A percentile compares a stretch with the other conserved stretches of the same genome.
phyloP scores from a whole-genome alignment of 2,329 filamentous ascomycete genomes.

The Alternaria novae-zelandiae region DNA sequence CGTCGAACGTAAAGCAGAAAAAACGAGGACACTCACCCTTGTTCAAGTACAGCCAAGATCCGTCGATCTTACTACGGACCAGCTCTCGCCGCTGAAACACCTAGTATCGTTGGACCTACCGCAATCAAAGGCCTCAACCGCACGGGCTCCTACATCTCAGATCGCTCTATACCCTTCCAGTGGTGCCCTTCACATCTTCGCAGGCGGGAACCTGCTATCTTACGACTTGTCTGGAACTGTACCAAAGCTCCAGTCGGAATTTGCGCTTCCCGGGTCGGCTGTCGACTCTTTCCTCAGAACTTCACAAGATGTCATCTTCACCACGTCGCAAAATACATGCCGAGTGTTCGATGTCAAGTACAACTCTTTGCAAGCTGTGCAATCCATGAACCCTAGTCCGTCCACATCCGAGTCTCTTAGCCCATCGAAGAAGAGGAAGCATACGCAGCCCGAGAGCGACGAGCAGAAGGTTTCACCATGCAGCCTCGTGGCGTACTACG shows the following conservation, averaged over 20 bases:
- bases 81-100: constrained; percentile 40
- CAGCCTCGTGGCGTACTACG: constrained; percentile 59
- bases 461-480: constrained; percentile 53
- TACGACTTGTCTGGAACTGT: constrained; percentile 70
- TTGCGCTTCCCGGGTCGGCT: constrained; percentile 59
- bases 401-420: constrained; percentile 38
- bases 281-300: constrained; percentile 70
- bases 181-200: constrained; percentile 68
- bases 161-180: constrained; percentile 68
- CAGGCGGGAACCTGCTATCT: constrained; percentile 61
- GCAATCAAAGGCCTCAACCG: constrained; percentile 13
- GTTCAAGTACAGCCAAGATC: constrained; percentile 41
- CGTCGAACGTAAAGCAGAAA: constrained; percentile 29
- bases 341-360: constrained; percentile 71
- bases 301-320: constrained; percentile 70
- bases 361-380: constrained; percentile 56
- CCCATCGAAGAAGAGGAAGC: constrained; percentile 45
- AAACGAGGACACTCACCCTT: constrained; percentile 30
- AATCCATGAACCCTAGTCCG: constrained; percentile 38
- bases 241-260: constrained; percentile 62
- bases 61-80: constrained; percentile 36
- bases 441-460: constrained; percentile 39
- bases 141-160: constrained; percentile 13
- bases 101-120: constrained; percentile 42
- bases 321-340: constrained; percentile 63